These are phyloP conservation scores for Bolboschoenus planiculmis DNA, from an alignment of 176 grass and related monocot species.

Conservation along the genomic window DNA sequence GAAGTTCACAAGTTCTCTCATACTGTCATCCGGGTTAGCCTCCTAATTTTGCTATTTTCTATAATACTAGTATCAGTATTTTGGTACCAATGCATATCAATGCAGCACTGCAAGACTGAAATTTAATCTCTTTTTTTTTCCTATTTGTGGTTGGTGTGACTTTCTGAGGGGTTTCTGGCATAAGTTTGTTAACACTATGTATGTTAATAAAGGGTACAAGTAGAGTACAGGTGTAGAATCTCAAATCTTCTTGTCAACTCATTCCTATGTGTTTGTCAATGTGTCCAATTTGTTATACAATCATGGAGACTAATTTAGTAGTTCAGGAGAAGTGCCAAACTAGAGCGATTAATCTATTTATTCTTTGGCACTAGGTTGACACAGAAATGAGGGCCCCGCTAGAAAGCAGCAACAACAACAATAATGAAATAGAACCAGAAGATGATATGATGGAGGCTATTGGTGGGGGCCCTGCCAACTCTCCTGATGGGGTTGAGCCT, in stretches of 20 bases:
- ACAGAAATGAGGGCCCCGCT: background rate
- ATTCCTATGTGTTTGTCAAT: background rate
- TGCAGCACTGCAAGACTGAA: background rate
- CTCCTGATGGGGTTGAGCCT: slow-evolving; percentile 29
- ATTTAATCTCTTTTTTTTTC: background rate
- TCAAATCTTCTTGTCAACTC: background rate
- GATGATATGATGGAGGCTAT: background rate
- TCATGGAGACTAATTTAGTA: background rate
- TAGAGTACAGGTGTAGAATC: background rate
- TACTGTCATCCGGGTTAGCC: slow-evolving; percentile 35
- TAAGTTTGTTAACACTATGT: background rate
- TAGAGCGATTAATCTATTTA: background rate
- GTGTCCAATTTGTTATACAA: background rate
- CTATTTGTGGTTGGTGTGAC: background rate
- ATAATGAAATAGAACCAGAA: slow-evolving; percentile 19
- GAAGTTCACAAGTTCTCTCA: slow-evolving; percentile 54
- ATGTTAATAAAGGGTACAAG: background rate
- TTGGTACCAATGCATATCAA: background rate
- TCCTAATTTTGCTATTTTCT: background rate
- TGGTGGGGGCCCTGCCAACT: background rate
- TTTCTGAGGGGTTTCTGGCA: background rate
- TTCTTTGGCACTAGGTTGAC: background rate
- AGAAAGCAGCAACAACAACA: slow-evolving; percentile 12
- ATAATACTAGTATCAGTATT: background rate
- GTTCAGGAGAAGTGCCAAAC: background rate